These are phyloP conservation scores for Linnemannia hyalina DNA, from an alignment of 192 early-diverging fungal genomes.

Conservation along the genomic window DNA sequence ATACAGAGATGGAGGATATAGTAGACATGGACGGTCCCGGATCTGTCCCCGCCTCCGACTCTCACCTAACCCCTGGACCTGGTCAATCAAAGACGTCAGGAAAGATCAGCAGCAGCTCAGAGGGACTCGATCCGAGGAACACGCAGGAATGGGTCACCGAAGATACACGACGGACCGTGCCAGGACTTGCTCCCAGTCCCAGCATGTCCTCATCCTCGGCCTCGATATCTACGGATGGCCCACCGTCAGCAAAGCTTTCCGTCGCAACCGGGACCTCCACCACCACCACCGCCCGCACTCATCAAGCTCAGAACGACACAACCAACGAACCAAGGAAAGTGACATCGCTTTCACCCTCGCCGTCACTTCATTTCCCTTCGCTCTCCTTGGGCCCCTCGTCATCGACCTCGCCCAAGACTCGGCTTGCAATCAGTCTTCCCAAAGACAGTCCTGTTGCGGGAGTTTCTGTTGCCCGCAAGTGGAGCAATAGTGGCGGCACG, in stretches of 20 bases:
- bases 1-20: background rate
- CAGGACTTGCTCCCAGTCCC: background rate
- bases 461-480: background rate
- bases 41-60: background rate
- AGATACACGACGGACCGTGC: background rate
- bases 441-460: background rate
- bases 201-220: background rate
- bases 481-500: background rate
- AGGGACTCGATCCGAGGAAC: background rate
- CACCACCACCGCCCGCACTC: background rate
- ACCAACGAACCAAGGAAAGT: background rate
- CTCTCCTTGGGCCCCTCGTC: background rate
- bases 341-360: background rate
- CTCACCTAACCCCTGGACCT: background rate
- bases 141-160: background rate
- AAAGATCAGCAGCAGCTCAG: background rate
- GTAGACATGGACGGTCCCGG: background rate
- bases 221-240: background rate
- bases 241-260: background rate
- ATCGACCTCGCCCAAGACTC: background rate
- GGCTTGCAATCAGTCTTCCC: background rate
- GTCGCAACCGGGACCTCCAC: background rate
- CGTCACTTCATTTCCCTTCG: background rate
- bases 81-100: background rate
- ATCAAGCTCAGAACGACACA: background rate